These are phyloP conservation scores for Teunomyces kruisii DNA, from an alignment of 805 yeast genomes.

Conservation along the genomic window DNA sequence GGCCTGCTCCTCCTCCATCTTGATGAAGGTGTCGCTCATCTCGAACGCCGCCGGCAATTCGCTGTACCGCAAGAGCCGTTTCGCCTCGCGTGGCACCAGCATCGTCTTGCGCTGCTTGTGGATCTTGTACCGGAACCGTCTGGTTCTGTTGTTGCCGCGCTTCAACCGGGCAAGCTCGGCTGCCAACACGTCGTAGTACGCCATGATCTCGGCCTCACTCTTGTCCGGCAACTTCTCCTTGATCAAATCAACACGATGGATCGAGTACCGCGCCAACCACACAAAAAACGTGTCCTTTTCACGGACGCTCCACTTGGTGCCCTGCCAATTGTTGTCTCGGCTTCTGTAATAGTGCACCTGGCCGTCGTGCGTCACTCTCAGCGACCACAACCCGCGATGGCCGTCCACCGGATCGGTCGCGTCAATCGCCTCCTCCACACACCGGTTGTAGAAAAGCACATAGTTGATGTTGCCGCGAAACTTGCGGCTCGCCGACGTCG, in stretches of 20 bases:
- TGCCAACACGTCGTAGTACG: constrained; percentile 44
- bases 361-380: constrained; percentile 15
- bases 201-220: constrained; percentile 41
- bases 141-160: background rate
- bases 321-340: background rate
- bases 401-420: background rate
- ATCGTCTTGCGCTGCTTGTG: constrained; percentile 5
- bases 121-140: constrained; percentile 8
- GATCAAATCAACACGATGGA: constrained; percentile 45
- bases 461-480: constrained; percentile 31
- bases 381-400: background rate
- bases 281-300: constrained; percentile 57
- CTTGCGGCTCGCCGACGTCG: constrained; percentile 6
- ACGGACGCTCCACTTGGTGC: constrained; percentile 42
- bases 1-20: constrained; percentile 45
- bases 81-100: constrained; percentile 9
- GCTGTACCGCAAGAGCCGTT: constrained; percentile 32
- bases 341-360: constrained; percentile 9
- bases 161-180: constrained; percentile 17
- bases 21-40: constrained; percentile 43
- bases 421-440: constrained; percentile 22
- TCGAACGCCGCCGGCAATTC: constrained; percentile 56
- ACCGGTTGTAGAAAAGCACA: constrained; percentile 26
- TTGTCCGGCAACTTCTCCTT: constrained; percentile 39
- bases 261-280: constrained; percentile 49